Base-by-base conservation (phyloP, 257 asterid genomes). In the Henckelia pumila region DNA sequence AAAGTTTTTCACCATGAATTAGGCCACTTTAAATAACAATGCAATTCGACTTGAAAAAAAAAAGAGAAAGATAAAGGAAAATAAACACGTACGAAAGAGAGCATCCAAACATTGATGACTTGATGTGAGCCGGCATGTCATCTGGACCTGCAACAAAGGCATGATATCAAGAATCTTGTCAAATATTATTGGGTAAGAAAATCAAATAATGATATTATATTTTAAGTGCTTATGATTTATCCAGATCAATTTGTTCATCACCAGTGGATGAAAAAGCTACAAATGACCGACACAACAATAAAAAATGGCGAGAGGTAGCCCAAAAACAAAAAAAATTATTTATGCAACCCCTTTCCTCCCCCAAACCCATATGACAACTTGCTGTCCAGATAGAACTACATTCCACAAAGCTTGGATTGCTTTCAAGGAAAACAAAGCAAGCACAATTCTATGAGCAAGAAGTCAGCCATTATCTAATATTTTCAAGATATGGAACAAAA, bases 81-180 rank as follows among this genome's bases (percentile, higher is more conserved):
- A 23, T 73, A 67, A 60, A 72, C 50, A 37, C 83, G 21, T 64
- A 89, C 99, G 82, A 86, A 63, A 93, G 89, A 28, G 88, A 72
- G 82, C 97, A 93, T 75, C 99, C 99, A 76, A 93, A 88, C 96
- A 93, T 90, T 22, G 97, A 93, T 73, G 99, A 93, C 84, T 93
- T 93, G 81, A 93, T 86, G 59, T 90, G 97, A 47, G 99, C 96
- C 4, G 97, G 99, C 99, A 93, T 93, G 86, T 90, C 99, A 77
- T 93, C 99, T 25, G 97, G 96, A 66, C 97, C 99, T 93, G 90
- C 75, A 77, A 74, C 70, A 73, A 76, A 72, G 58, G 57, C 72
- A 72, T 3, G 35, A 66, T 26, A 26, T 67, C 20, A 71, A 47
- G 74, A 59, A 44, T 69, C 56, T 11, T 47, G 9, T 20, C 22